Evolutionary conservation across 2,329 filamentous ascomycete species (phyloP), one percentile per base, ranked within the genome.

Genomic region (Geoglossum cookeanum): DNA sequence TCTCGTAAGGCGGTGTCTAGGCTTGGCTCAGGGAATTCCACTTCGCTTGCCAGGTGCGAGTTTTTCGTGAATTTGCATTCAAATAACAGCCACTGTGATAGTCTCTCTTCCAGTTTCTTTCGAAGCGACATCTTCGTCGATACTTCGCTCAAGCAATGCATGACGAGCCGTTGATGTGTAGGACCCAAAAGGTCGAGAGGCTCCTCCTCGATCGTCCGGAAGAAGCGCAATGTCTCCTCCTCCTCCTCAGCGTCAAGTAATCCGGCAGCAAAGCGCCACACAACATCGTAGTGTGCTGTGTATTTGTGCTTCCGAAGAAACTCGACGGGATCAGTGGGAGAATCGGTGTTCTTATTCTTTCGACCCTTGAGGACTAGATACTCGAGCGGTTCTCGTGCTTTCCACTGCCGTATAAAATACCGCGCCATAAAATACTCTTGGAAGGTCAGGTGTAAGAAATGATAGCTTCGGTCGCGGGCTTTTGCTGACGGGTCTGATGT

Each of bases 261-360:
- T n/a, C 71, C 71, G 4, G 67, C 59, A 42, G 70, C 67, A 63
- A 74, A 74, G 22, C 70, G 67, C 71, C 70, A 74, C 1, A 73
- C 59, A 2, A 73, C 64, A 55, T 72, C 65, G 59, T 71, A 73
- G 35, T 66, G 67, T 29, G 61, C 42, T 30, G 62, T 63, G 60
- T 74, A 74, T 60, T 74, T 74, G 13, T 71, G 30, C 55, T 64
- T 53, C 32, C 56, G 60, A 33, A 73, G 62, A 58, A 70, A 71
- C 3, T 55, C 57, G 39, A 42, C 13, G n/a, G 39, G 39, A 42
- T 42, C 39, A 15, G 39, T 42, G 13, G 13, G 6, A 42, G 39
- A 13, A 8, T 42, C 13, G 13, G 39, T 42, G 39, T 42, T 7
- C 39, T 42, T n/a, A 60, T 8, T 61, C 29, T 13, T 39, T 47